Conservation (phyloP, 1,284 basidiomycete species). For the Golubevia pallescens region DNA sequence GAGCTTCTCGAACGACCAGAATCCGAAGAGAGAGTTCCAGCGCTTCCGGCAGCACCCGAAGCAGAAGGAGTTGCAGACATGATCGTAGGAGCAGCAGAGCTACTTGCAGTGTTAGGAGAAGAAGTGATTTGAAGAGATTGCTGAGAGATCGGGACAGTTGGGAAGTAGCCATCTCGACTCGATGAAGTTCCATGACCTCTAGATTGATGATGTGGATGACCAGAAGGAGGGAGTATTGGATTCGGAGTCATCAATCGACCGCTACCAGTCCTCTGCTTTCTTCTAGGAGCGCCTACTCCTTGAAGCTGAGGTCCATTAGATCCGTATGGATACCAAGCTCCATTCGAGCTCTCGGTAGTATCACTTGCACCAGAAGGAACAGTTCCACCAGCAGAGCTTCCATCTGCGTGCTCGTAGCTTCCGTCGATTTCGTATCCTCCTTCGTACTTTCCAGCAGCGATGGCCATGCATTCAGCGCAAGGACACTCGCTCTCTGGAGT, state of each 20-base stretch:
- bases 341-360: constrained; percentile 43
- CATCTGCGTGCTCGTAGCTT: constrained; percentile 15
- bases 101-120: background rate
- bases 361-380: constrained; percentile 52
- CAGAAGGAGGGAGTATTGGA: constrained; percentile 25
- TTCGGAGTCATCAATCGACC: constrained; percentile 47
- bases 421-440: constrained; percentile 5
- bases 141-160: constrained; percentile 3
- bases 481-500: constrained; percentile 47
- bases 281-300: background rate
- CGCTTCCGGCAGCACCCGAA: background rate
- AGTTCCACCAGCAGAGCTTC: constrained; percentile 29
- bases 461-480: constrained; percentile 35
- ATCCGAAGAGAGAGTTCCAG: background rate
- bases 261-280: constrained; percentile 37
- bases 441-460: constrained; percentile 22
- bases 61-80: background rate
- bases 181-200: constrained; percentile 1
- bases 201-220: constrained; percentile 1
- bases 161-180: constrained; percentile 34
- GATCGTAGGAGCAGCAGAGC: background rate
- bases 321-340: constrained; percentile 22
- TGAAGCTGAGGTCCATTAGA: background rate
- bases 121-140: background rate
- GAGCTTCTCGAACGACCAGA: background rate